Percentiles rank a stretch among this genome's conserved stretches.
phyloP scores from a whole-genome alignment of 257 asterid species.

The Gentiana dahurica region DNA sequence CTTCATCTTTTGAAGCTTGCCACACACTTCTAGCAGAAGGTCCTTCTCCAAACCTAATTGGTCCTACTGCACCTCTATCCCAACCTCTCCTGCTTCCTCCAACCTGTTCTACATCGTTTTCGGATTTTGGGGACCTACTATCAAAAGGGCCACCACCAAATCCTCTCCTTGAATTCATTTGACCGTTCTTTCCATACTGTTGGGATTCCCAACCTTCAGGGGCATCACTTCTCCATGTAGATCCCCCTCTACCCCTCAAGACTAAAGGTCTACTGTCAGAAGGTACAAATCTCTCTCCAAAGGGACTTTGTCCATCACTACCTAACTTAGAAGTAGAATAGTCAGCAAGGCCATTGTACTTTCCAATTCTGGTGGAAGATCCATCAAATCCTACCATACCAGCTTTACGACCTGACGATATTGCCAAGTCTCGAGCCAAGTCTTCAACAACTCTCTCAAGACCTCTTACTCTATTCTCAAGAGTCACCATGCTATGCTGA shows the following conservation, averaged over 20 bases:
- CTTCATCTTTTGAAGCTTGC: slow-evolving; percentile 99
- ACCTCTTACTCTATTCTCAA: slow-evolving; percentile 87
- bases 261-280: slow-evolving; percentile 49
- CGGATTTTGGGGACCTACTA: slow-evolving; percentile 47
- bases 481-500: slow-evolving; percentile 89
- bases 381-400: slow-evolving; percentile 47
- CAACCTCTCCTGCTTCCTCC: slow-evolving; percentile 71
- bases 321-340: slow-evolving; percentile 64
- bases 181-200: slow-evolving; percentile 56
- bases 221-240: slow-evolving; percentile 60
- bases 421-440: slow-evolving; percentile 90
- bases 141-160: slow-evolving; percentile 32
- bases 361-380: slow-evolving; percentile 54
- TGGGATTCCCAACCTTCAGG: slow-evolving; percentile 61
- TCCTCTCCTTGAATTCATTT: slow-evolving; percentile 56
- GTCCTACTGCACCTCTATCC: slow-evolving; percentile 63
- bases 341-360: slow-evolving; percentile 71
- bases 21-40: slow-evolving; percentile 99
- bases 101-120: slow-evolving; percentile 48
- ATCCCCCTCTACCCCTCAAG: slow-evolving; percentile 49
- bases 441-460: slow-evolving; percentile 97
- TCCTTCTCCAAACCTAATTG: slow-evolving; percentile 91
- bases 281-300: slow-evolving; percentile 59
- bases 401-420: slow-evolving; percentile 74
- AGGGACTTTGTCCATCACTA: slow-evolving; percentile 52